Base-by-base conservation (phyloP, 345 rosid genomes). In the Barbarea vulgaris region DNA sequence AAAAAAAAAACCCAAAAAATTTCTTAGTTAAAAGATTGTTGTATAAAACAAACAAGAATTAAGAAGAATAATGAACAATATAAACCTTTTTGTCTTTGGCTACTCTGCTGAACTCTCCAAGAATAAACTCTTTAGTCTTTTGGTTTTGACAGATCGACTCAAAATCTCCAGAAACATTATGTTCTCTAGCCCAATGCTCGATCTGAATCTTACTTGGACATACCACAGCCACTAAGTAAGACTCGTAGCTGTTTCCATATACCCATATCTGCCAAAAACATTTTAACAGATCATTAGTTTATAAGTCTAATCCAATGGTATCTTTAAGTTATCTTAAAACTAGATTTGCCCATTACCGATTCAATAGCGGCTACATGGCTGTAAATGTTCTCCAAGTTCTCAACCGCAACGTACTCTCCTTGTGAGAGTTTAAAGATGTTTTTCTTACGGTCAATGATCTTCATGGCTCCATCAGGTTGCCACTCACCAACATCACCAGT, bases 401-500 rank as follows among this genome's bases (percentile, higher is more conserved):
- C 99, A 55, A 91, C 98, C 1, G 99, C 99, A 55, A 95, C 97
- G 51, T 95, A 95, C 75, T 95, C 99, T 75, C 99, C 99, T 83
- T 95, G 99, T 2, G 99, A 93, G 34, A 95, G 97, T 76, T 95
- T 95, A 66, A 93, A 95, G 50, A 95, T 95, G 72, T 95, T 95
- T 73, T 95, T 95, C 90, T 89, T 90, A 13, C 99, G 81, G 69
- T 95, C 99, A 39, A 95, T 86, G 48, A 93, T 87, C 73, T 89
- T 95, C 96, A 95, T 76, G 84, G 96, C 92, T 77, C 97, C 99
- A 66, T 95, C 85, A 4, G 89, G 86, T 87, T 92, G 99, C 99
- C 99, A 93, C 73, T 95, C 98, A 9, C 99, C 99, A 19, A 95
- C 71, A 83, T 95, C 99, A 86, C 99, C 99, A 77, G 98, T 95